Evolutionary conservation across 2,329 filamentous ascomycete genomes (phyloP).

Genomic region (Fusarium nygamai): DNA sequence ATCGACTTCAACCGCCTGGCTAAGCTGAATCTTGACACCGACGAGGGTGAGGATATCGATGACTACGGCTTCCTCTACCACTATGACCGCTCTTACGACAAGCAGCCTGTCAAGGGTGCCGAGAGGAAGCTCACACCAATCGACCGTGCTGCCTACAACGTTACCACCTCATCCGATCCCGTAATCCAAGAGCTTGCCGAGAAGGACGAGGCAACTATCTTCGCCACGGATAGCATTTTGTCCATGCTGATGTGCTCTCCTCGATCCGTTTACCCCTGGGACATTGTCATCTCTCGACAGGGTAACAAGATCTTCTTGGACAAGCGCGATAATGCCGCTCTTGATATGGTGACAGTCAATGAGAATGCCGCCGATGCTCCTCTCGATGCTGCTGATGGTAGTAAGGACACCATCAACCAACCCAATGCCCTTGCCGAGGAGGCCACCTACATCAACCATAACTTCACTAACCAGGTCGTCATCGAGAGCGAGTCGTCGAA

Average conservation of each 20-base stretch:
- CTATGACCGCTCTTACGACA: conserved; percentile 96
- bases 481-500: conserved; percentile 81
- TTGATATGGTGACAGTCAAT: conserved; percentile 99
- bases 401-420: conserved; percentile 95
- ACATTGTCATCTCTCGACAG: conserved; percentile 92
- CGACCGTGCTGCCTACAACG: conserved; percentile 97
- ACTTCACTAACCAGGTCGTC: conserved; percentile 97
- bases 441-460: conserved; percentile 99
- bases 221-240: conserved; percentile 95
- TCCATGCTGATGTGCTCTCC: conserved; percentile 99
- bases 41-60: conserved; percentile 94
- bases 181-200: conserved; percentile 97
- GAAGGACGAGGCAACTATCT: conserved; percentile 95
- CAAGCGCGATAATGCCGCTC: conserved; percentile 93
- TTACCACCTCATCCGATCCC: conserved; percentile 94
- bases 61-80: conserved; percentile 98
- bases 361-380: conserved; percentile 97
- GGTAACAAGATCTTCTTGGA: conserved; percentile 98
- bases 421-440: conserved; percentile 93
- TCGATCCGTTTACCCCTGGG: conserved; percentile 97
- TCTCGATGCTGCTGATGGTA: conserved; percentile 88
- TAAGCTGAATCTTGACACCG: conserved; percentile 95
- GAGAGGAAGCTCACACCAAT: conserved; percentile 89
- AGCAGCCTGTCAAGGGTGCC: conserved; percentile 86
- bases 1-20: conserved; percentile 96